Conservation (phyloP, 768 basidiomycete species). For the Grammothele lineata region DNA sequence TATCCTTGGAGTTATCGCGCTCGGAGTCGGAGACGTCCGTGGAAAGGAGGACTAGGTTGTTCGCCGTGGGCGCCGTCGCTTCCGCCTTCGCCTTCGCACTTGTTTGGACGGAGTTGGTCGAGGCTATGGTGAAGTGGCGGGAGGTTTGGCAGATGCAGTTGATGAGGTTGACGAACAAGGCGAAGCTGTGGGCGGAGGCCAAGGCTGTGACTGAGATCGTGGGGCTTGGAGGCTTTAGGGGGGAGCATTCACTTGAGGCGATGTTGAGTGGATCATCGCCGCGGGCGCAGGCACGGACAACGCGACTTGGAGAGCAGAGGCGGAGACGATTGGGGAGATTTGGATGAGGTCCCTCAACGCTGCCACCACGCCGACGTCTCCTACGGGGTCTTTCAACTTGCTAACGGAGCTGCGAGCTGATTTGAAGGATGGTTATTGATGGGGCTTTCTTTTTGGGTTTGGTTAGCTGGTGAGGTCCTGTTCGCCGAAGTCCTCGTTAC, state of each 20-base stretch:
- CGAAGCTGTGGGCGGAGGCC: too few relatives aligned
- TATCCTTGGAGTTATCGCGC: too few relatives aligned
- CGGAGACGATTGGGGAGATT: not conserved
- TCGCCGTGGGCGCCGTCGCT: not conserved
- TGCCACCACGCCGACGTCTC: constrained; percentile 11
- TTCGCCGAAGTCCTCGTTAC: constrained; percentile 99
- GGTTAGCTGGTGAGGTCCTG: constrained; percentile 97
- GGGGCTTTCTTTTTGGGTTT: constrained; percentile 86
- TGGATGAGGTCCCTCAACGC: constrained; percentile 9
- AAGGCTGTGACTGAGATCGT: not conserved
- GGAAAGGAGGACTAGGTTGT: not conserved
- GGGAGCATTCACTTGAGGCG: constrained; percentile 6
- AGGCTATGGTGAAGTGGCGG: not conserved
- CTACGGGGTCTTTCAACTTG: constrained; percentile 32
- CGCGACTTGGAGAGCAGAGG: not conserved
- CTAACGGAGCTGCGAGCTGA: constrained; percentile 53
- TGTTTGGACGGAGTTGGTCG: not conserved
- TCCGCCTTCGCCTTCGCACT: not conserved
- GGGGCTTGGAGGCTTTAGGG: not conserved
- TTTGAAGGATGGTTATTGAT: constrained; percentile 86
- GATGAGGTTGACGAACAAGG: not conserved
- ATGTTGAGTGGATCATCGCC: not conserved
- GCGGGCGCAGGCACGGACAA: not conserved
- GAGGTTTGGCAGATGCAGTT: constrained; percentile 1
- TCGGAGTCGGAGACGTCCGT: constrained; percentile 6